Evolutionary conservation across 2,329 filamentous ascomycete genomes (phyloP).

Genomic region (Paecilomyces fulvus): DNA sequence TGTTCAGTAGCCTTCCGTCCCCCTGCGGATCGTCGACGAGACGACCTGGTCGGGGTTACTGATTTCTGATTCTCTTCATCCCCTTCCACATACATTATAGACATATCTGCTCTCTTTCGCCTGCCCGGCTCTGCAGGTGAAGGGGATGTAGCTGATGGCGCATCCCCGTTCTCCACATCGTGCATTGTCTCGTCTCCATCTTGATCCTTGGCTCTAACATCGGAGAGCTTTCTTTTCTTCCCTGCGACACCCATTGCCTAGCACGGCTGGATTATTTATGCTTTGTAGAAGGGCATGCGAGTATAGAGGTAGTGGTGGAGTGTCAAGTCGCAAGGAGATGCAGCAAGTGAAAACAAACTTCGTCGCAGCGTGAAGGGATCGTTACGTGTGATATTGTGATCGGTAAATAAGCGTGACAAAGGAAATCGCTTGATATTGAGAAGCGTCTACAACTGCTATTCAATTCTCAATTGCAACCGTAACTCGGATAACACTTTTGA

Average conservation of each 20-base stretch:
- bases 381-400: neutral
- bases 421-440: neutral
- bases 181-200: constrained; percentile 25
- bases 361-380: neutral
- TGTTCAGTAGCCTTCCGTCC: constrained; percentile 1
- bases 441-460: neutral
- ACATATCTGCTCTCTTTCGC: constrained; percentile 7
- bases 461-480: neutral
- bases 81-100: constrained; percentile 6
- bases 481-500: neutral
- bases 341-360: neutral
- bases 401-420: neutral
- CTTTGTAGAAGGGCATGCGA: neutral
- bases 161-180: constrained; percentile 9
- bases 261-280: neutral
- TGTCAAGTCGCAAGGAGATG: neutral
- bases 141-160: constrained; percentile 8
- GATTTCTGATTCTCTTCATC: constrained; percentile 7
- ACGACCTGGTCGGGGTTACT: constrained; percentile 11
- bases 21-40: constrained; percentile 16
- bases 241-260: constrained; percentile 23
- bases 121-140: constrained; percentile 10
- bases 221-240: constrained; percentile 30
- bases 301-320: neutral
- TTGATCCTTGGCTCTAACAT: constrained; percentile 14